Base-by-base conservation (phyloP, 306 rosid species). In the Quercus agrifolia region DNA sequence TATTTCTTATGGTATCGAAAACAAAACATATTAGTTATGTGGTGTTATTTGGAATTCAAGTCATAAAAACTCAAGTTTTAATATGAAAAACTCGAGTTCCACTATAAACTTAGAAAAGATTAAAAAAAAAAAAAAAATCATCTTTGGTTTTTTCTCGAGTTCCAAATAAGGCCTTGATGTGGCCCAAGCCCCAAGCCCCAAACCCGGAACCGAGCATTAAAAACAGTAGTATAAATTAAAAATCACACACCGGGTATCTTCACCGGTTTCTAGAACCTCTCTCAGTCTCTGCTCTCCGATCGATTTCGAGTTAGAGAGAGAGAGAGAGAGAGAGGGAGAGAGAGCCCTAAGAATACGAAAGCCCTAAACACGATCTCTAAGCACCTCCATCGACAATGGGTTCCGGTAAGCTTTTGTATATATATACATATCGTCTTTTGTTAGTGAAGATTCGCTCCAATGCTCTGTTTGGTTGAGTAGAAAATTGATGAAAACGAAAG, bases 401-500 rank as follows among this genome's bases (percentile, higher is more conserved):
- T 68, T 68, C 72, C 51, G 72, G 72, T 68, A 49, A 68, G 28
- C 38, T 68, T 49, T 30, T n/a, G n/a, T n/a, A 35, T 67, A 15
- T 23, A 23, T 63, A 13, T 63, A 15, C 17, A 5, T 63, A 5
- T 18, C 28, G 6, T 67, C 49, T 67, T 67, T 28, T 63, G 51
- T 5, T 11, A 13, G 15, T 7, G n/a, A 31, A 18, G 2, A 67
- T 33, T 33, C 71, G 15, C 51, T 67, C 25, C 25, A 33, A 67
- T 33, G 15, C 5, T 31, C 71, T 35, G 23, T 15, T 67, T 33
- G 1, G 71, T 67, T 44, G 71, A 4, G 49, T 5, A 67, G 71
- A 33, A 67, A 67, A 0, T n/a, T 38, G 14, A 35, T 6, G 27
- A 18, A 19, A 5, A 67, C 11, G 52, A 19, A 35, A 19, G 17